A percentile compares a stretch with the other conserved stretches of the same genome.
Evolutionary conservation across 1,284 basidiomycete species (phyloP).

Genomic region (Pisolithus thermaeus): DNA sequence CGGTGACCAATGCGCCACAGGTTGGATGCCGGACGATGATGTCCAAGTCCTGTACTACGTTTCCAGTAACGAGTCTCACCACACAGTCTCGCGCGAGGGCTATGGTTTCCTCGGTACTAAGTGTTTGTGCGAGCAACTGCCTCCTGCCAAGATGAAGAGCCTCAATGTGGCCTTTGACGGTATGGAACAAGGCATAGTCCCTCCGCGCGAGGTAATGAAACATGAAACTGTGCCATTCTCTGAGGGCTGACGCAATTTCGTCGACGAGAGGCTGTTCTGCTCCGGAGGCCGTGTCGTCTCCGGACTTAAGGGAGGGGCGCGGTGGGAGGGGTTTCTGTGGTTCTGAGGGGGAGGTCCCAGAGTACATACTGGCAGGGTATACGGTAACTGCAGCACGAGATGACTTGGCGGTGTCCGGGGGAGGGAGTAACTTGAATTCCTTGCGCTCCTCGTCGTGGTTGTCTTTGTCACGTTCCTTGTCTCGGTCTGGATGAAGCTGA

Average conservation of each 20-base stretch:
- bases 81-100: constrained; percentile 86
- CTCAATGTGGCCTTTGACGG: constrained; percentile 87
- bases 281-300: constrained; percentile 85
- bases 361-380: constrained; percentile 62
- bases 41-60: constrained; percentile 88
- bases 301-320: constrained; percentile 87
- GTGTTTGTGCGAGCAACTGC: constrained; percentile 84
- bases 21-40: constrained; percentile 93
- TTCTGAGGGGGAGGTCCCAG: constrained; percentile 61
- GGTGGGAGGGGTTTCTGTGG: constrained; percentile 80
- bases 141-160: constrained; percentile 84
- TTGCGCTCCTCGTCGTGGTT: constrained; percentile 38
- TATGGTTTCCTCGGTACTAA: constrained; percentile 84
- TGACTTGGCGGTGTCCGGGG: constrained; percentile 66
- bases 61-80: constrained; percentile 81
- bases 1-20: constrained; percentile 83
- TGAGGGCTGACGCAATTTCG: constrained; percentile 92
- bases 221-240: constrained; percentile 93
- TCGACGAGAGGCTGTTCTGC: constrained; percentile 86
- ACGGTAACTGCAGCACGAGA: constrained; percentile 64
- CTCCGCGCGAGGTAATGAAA: constrained; percentile 85
- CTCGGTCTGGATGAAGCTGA: constrained; percentile 45
- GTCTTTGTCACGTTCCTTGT: constrained; percentile 66
- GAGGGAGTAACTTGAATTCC: constrained; percentile 66
- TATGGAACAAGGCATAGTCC: constrained; percentile 87